Evolutionary conservation across 768 basidiomycete genomes (phyloP).

Genomic region (Suillus luteus): DNA sequence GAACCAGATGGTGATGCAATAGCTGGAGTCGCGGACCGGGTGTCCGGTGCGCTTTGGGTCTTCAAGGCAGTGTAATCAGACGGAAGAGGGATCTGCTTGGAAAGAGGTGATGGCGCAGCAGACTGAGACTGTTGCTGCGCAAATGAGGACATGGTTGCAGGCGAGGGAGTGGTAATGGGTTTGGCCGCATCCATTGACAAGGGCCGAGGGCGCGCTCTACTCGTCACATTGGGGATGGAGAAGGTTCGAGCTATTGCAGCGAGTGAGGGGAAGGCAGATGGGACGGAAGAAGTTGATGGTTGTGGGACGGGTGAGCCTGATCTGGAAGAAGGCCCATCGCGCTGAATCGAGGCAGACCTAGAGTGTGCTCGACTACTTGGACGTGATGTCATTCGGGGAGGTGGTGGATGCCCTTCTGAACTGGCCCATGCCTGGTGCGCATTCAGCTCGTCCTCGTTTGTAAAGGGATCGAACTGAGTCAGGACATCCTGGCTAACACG

Average conservation of each 20-base stretch:
- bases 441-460: conserved; percentile 54
- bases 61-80: conserved; percentile 2
- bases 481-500: conserved; percentile 44
- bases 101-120: conserved; percentile 12
- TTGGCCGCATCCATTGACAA: conserved; percentile 62
- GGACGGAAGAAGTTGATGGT: conserved; percentile 15
- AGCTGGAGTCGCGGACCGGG: conserved; percentile 28
- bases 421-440: conserved; percentile 67
- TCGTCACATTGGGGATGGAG: conserved; percentile 48
- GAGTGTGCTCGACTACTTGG: conserved; percentile 13
- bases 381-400: conserved; percentile 34
- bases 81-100: conserved; percentile 14
- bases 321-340: conserved; percentile 13
- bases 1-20: conserved; percentile 25
- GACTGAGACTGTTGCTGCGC: conserved; percentile 31
- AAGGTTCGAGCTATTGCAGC: conserved; percentile 69
- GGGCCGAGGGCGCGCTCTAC: conserved; percentile 49
- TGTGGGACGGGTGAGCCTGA: conserved; percentile 31
- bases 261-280: conserved; percentile 58
- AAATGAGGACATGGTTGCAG: conserved; percentile 58
- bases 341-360: conserved; percentile 13
- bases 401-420: conserved; percentile 63
- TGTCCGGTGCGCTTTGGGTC: conserved; percentile 21
- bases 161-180: conserved; percentile 60
- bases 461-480: conserved; percentile 70